Conservation (phyloP, 2,329 filamentous ascomycete genomes). For the Emmonsiellopsis sp. region DNA sequence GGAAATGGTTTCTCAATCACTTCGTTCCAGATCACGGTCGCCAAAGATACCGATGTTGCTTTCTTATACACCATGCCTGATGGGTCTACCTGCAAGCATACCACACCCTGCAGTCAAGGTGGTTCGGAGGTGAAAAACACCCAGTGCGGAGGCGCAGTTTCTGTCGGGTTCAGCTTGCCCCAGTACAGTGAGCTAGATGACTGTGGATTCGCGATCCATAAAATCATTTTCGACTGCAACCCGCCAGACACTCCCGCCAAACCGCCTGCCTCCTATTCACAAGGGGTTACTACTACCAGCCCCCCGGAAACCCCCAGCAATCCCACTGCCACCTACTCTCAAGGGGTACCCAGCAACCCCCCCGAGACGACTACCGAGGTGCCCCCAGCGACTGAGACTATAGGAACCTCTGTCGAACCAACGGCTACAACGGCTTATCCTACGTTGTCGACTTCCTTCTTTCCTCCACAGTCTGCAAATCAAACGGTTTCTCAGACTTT, state of each 20-base stretch:
- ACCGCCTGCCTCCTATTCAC: background rate
- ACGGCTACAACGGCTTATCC: too few species aligned
- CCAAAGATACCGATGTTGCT: conserved; percentile 69
- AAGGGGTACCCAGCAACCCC: background rate
- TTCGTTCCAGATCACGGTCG: conserved; percentile 61
- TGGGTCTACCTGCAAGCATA: conserved; percentile 72
- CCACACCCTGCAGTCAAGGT: conserved; percentile 53
- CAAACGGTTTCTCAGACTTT: background rate
- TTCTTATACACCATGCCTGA: conserved; percentile 84
- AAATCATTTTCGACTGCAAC: conserved; percentile 65
- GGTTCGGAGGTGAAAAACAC: conserved; percentile 68
- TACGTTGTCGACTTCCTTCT: too few species aligned
- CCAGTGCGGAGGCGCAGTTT: conserved; percentile 85
- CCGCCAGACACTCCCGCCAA: conserved; percentile 9
- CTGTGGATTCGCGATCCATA: conserved; percentile 66
- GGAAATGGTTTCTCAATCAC: conserved; percentile 62
- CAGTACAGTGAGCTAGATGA: conserved; percentile 45
- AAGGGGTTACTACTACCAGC: background rate
- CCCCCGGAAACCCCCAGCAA: background rate
- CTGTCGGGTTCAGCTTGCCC: conserved; percentile 61
- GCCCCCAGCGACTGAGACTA: too few species aligned
- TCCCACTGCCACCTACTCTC: background rate
- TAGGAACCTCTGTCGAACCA: too few species aligned
- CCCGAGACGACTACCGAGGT: too few species aligned
- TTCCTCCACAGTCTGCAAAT: background rate